Percentiles rank a stretch among this genome's conserved stretches.
Evolutionary conservation across 2,329 filamentous ascomycete species (phyloP).

Genomic region (Teratosphaeria nubilosa): DNA sequence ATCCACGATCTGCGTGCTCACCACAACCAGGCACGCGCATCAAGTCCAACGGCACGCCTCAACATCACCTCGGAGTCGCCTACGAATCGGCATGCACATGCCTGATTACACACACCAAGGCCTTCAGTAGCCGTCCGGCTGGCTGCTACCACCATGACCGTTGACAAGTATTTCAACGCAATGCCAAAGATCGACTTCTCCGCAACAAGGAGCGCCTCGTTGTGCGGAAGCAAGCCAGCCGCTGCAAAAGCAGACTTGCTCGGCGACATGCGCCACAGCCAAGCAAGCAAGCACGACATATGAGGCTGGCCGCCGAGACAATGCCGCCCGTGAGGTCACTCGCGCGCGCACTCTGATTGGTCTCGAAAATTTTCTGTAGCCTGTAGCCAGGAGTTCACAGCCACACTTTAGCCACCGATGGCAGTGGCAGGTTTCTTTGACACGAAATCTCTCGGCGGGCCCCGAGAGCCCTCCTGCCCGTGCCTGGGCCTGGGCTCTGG

Average conservation of each 20-base stretch:
- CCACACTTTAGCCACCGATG: too few species aligned
- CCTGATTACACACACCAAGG: background rate
- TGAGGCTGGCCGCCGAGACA: background rate
- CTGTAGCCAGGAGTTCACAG: too few species aligned
- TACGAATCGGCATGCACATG: background rate
- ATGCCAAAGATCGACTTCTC: background rate
- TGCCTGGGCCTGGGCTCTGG: background rate
- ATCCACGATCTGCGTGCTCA: background rate
- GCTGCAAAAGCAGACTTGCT: background rate
- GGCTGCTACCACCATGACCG: too few species aligned
- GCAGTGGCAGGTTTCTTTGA: too few species aligned
- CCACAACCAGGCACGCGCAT: background rate
- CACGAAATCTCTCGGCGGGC: too few species aligned
- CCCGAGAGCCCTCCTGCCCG: too few species aligned
- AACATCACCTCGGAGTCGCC: background rate
- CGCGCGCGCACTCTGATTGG: background rate
- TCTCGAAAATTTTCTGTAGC: too few species aligned
- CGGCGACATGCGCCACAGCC: background rate
- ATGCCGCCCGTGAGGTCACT: background rate
- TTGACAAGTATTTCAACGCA: background rate
- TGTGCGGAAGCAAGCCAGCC: background rate
- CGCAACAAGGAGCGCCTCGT: background rate
- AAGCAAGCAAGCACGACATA: background rate
- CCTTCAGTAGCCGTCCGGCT: background rate
- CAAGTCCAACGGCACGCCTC: background rate